A percentile compares a stretch with the other conserved stretches of the same genome.
Conservation (phyloP, 371 early-diverging fungal species). For the Mucor sp. region DNA sequence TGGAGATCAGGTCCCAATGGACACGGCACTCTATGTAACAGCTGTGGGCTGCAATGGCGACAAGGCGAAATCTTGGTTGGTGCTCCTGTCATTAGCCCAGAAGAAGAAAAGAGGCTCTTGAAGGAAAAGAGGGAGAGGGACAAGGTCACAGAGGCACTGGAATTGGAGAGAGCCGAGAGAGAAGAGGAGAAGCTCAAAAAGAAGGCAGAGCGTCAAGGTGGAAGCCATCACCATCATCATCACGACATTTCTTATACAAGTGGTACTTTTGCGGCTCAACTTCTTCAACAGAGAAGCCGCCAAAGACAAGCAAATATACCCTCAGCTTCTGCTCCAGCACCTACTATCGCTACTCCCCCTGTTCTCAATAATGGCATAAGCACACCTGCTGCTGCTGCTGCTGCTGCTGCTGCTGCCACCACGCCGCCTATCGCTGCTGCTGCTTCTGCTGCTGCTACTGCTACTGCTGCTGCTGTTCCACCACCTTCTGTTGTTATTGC, state of each 20-base stretch:
- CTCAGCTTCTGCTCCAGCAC: background rate
- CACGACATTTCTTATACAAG: background rate
- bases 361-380: background rate
- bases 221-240: background rate
- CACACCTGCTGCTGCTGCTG: background rate
- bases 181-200: constrained; percentile 20
- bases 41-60: constrained; percentile 57
- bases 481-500: background rate
- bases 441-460: background rate
- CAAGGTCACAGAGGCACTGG: constrained; percentile 12
- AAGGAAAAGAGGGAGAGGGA: constrained; percentile 29
- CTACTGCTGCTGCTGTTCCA: background rate
- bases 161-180: constrained; percentile 22
- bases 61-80: constrained; percentile 54
- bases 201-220: background rate
- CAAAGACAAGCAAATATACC: constrained; percentile 1
- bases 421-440: background rate
- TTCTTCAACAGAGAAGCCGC: constrained; percentile 17
- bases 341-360: background rate
- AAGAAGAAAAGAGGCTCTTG: constrained; percentile 28
- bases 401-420: background rate
- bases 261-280: constrained; percentile 11
- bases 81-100: constrained; percentile 33
- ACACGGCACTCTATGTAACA: constrained; percentile 48
- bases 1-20: constrained; percentile 50